Conservation (phyloP, 371 early-diverging fungal genomes). For the Haplosporangium sp. region DNA sequence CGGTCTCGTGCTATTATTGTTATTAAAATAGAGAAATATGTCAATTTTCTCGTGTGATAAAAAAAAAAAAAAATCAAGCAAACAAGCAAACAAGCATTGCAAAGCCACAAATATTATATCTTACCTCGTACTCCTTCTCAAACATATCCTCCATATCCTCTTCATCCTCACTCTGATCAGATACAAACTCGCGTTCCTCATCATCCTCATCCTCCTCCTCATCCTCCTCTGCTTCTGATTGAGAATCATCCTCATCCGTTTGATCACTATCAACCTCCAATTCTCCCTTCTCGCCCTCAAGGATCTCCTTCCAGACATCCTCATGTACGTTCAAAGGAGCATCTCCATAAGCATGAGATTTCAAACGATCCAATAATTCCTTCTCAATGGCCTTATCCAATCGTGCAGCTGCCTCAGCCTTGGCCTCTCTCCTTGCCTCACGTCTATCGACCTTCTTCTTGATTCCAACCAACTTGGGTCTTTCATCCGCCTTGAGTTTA, state of each 20-base stretch:
- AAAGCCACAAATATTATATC: not conserved
- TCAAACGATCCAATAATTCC: constrained; percentile 96
- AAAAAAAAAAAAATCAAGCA: not conserved
- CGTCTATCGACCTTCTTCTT: constrained; percentile 96
- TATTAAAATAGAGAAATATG: not conserved
- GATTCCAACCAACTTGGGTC: constrained; percentile 87
- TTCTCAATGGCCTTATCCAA: constrained; percentile 97
- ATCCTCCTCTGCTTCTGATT: constrained; percentile 67
- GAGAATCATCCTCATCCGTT: constrained; percentile 71
- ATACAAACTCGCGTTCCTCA: constrained; percentile 63
- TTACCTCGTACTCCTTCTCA: constrained; percentile 56
- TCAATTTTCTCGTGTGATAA: not conserved
- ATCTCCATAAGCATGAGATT: constrained; percentile 94
- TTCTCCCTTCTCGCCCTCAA: constrained; percentile 71
- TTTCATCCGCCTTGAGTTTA: constrained; percentile 84
- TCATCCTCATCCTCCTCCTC: constrained; percentile 62
- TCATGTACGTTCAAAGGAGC: constrained; percentile 93
- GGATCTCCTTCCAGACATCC: constrained; percentile 84
- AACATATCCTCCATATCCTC: constrained; percentile 62
- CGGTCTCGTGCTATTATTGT: constrained; percentile 37
- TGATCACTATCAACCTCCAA: constrained; percentile 81
- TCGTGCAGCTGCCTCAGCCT: constrained; percentile 95
- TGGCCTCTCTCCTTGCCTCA: constrained; percentile 91
- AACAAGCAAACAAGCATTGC: too few species aligned
- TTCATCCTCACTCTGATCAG: constrained; percentile 58